Percentiles rank a stretch among this genome's conserved stretches.
Conservation (phyloP, 176 grass and related monocot genomes). For the Calamus simplicifolius region DNA sequence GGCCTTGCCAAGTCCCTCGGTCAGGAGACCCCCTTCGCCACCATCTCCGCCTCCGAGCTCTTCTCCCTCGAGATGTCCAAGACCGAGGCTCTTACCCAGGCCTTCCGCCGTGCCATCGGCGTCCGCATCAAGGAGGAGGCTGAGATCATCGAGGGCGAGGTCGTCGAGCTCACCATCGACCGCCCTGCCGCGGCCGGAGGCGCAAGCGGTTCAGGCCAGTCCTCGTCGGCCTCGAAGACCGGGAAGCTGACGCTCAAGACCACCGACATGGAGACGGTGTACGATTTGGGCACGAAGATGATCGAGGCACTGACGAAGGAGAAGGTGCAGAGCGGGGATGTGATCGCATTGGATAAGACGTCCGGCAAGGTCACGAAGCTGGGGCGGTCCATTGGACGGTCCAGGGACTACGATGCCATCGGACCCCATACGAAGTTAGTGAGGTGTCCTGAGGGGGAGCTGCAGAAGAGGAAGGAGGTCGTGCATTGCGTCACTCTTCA, state of each 20-base stretch:
- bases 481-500: constrained; percentile 92
- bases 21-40: constrained; percentile 81
- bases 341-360: constrained; percentile 72
- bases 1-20: constrained; percentile 95
- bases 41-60: constrained; percentile 73
- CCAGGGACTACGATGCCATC: constrained; percentile 78
- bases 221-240: constrained; percentile 32
- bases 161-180: constrained; percentile 88
- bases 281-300: constrained; percentile 94
- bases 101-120: constrained; percentile 78
- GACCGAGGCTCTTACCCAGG: constrained; percentile 87
- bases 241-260: constrained; percentile 88
- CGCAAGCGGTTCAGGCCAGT: constrained; percentile 4
- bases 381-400: constrained; percentile 71
- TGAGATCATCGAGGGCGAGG: constrained; percentile 98
- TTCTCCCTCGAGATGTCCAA: constrained; percentile 95
- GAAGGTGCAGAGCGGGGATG: constrained; percentile 96
- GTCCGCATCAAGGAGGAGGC: constrained; percentile 99
- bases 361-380: constrained; percentile 90
- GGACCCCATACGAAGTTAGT: constrained; percentile 83
- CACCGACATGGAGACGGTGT: constrained; percentile 93
- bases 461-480: constrained; percentile 96
- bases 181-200: constrained; percentile 36
- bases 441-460: constrained; percentile 85
- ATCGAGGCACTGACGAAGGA: constrained; percentile 90